Evolutionary conservation across 2,329 filamentous ascomycete genomes (phyloP), one percentile per base, ranked within the genome.

Genomic region (Pseudocercospora fijiensis): DNA sequence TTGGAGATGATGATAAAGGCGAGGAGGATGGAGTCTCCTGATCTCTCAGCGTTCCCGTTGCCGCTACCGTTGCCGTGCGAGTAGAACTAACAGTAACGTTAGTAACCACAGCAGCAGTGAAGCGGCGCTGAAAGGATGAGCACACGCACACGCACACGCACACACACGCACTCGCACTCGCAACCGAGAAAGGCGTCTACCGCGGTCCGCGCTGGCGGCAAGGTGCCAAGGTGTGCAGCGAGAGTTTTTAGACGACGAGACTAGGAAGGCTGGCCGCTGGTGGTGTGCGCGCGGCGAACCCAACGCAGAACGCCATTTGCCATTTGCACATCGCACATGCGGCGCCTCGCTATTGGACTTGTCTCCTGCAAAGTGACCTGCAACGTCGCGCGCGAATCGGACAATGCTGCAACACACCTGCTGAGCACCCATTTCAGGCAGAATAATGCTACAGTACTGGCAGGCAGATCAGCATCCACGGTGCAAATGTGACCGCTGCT

Each of bases 271-370:
- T 55, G 41, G 52, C 49, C n/a, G n/a, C n/a, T n/a, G n/a, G n/a
- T n/a, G n/a, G n/a, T 47, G 30, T 37, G 16, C 59, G 26, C 33
- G 30, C 59, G 51, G 30, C 59, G 51, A 45, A 55, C 24, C 41
- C 33, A n/a, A 28, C 57, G 52, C 52, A 57, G 33, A 24, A 30
- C 53, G 60, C 37, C 60, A 62, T n/a, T n/a, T n/a, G n/a, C n/a
- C n/a, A n/a, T n/a, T n/a, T n/a, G n/a, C n/a, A n/a, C n/a, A n/a
- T 62, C 51, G 30, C n/a, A 26, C 24, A 56, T 22, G 45, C 56
- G 45, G 41, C 60, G 51, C 43, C 10, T 30, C 47, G 53, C 37
- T n/a, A 58, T 60, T 52, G 47, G 61, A 58, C 53, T 37, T 33
- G 13, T 30, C 28, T 30, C 37, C 45, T 22, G 51, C 61, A 58